Percentiles rank a stretch among this genome's conserved stretches.
phyloP scores from a whole-genome alignment of 1,139 yeast species.

The Sugiyamaella neomexicana region DNA sequence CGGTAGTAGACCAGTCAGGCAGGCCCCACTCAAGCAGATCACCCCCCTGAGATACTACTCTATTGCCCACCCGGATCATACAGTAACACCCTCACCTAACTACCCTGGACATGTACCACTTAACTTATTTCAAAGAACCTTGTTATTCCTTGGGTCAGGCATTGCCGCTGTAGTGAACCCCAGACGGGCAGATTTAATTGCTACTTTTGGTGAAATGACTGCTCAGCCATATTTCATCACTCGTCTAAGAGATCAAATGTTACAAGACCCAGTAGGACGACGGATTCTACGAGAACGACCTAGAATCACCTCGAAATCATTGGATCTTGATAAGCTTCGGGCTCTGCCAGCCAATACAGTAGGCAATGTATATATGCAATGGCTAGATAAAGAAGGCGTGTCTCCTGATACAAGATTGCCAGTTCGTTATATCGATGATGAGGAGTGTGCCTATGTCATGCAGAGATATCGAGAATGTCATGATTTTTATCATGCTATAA shows the following conservation, averaged over 20 bases:
- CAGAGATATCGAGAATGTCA: slow-evolving; percentile 96
- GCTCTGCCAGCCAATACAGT: slow-evolving; percentile 67
- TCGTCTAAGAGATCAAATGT: slow-evolving; percentile 68
- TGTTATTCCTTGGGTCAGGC: slow-evolving; percentile 73
- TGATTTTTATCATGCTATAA: slow-evolving; percentile 91
- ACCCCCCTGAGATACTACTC: neutral
- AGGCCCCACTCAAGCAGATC: no score
- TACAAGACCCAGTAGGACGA: slow-evolving; percentile 73
- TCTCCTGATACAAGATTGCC: slow-evolving; percentile 92
- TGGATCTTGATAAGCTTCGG: slow-evolving; percentile 63
- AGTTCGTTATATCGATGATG: slow-evolving; percentile 83
- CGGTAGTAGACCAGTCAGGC: no score
- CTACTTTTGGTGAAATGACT: slow-evolving; percentile 93
- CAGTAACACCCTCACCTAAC: slow-evolving; percentile 2
- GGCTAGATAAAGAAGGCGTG: slow-evolving; percentile 87
- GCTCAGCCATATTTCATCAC: slow-evolving; percentile 70
- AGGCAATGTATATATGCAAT: slow-evolving; percentile 73
- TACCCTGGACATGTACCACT: slow-evolving; percentile 86
- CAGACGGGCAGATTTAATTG: slow-evolving; percentile 67
- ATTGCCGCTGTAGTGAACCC: slow-evolving; percentile 85
- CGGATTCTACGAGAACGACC: slow-evolving; percentile 77
- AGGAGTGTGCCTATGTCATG: slow-evolving; percentile 85
- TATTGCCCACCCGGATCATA: no score
- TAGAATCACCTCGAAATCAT: slow-evolving; percentile 69
- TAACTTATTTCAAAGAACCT: slow-evolving; percentile 57